Conservation (phyloP, 2,329 filamentous ascomycete species). For the Botryotinia globosa region DNA sequence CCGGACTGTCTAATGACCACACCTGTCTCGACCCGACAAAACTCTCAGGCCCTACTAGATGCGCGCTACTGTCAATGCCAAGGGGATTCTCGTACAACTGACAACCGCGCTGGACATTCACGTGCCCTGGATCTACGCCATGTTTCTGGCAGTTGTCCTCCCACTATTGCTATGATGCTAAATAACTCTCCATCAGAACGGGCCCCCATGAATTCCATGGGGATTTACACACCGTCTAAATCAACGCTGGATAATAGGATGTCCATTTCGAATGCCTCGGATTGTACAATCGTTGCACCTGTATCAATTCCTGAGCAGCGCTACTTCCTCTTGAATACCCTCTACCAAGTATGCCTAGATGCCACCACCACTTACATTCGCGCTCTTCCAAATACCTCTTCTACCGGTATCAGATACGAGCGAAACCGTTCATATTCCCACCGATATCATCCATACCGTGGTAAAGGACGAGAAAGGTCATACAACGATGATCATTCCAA, state of each 20-base stretch:
- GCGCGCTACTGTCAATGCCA: background rate
- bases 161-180: constrained; percentile 17
- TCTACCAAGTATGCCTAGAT: constrained; percentile 28
- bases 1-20: constrained; percentile 17
- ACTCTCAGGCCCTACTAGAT: background rate
- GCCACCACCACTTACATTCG: constrained; percentile 24
- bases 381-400: background rate
- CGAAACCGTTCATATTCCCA: constrained; percentile 10
- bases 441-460: constrained; percentile 19
- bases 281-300: constrained; percentile 13
- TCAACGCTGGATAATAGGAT: background rate
- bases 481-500: constrained; percentile 10
- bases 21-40: constrained; percentile 3
- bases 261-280: constrained; percentile 20
- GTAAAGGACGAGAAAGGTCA: constrained; percentile 9
- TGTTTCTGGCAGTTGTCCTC: background rate
- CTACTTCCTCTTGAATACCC: constrained; percentile 23
- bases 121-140: background rate
- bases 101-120: background rate
- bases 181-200: background rate
- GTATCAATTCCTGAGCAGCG: constrained; percentile 22
- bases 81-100: background rate
- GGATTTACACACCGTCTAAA: background rate
- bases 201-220: background rate
- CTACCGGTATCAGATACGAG: background rate